A percentile compares a stretch with the other conserved stretches of the same genome.
Conservation (phyloP, 192 early-diverging fungal genomes). For the Backusella westeae region DNA sequence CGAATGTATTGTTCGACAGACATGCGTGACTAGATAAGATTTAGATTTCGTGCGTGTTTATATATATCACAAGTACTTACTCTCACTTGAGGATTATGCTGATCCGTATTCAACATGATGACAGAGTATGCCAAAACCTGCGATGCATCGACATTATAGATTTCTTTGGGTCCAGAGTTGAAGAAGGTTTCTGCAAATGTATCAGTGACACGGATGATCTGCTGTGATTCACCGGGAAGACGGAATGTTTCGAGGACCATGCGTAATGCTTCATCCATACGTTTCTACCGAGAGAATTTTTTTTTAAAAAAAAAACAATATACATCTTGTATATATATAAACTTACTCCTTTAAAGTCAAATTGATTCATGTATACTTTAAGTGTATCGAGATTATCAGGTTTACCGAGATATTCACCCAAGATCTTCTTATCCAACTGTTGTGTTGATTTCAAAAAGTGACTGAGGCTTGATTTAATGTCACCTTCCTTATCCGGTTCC, state of each 20-base stretch:
- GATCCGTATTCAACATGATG: slow-evolving; percentile 99
- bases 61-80: slow-evolving; percentile 30
- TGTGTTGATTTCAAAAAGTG: slow-evolving; percentile 78
- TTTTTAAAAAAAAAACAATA: neutral
- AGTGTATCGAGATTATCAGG: slow-evolving; percentile 84
- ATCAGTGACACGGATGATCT: slow-evolving; percentile 95
- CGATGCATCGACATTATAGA: slow-evolving; percentile 78
- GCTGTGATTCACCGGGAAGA: slow-evolving; percentile 96
- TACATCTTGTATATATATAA: neutral
- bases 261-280: slow-evolving; percentile 94
- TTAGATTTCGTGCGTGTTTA: too few species aligned
- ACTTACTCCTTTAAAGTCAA: slow-evolving; percentile 84
- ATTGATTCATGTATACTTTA: slow-evolving; percentile 76
- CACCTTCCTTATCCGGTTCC: slow-evolving; percentile 38
- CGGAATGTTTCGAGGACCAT: slow-evolving; percentile 91
- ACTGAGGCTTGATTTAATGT: slow-evolving; percentile 62
- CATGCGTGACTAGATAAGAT: slow-evolving; percentile 67
- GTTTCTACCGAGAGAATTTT: slow-evolving; percentile 53
- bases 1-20: slow-evolving; percentile 83
- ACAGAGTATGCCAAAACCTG: slow-evolving; percentile 91
- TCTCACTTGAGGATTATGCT: slow-evolving; percentile 90
- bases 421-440: slow-evolving; percentile 77
- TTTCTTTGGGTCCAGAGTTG: slow-evolving; percentile 57
- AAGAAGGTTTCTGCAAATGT: slow-evolving; percentile 85
- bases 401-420: slow-evolving; percentile 90